A percentile compares a stretch with the other conserved stretches of the same genome.
Evolutionary conservation across 2,329 filamentous ascomycete species (phyloP).

Genomic region (Cercospora zeae-maydis): DNA sequence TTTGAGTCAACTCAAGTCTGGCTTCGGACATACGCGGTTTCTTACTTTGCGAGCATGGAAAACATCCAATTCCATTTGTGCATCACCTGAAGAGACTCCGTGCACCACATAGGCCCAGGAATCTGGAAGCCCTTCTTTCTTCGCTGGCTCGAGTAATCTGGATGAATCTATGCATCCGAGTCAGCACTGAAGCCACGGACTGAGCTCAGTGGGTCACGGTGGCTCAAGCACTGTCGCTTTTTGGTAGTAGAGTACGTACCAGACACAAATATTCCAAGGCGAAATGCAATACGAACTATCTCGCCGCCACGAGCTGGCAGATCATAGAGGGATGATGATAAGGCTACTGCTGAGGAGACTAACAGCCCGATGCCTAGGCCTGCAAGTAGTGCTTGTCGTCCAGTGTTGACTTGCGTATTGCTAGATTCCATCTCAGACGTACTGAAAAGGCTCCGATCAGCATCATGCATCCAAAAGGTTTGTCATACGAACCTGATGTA

Average conservation of each 20-base stretch:
- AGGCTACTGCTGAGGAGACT: constrained; percentile 42
- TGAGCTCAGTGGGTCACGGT: too few species aligned
- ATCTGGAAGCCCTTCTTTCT: constrained; percentile 38
- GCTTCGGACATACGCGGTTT: not conserved
- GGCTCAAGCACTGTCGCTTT: too few species aligned
- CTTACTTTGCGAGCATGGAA: not conserved
- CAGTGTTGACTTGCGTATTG: constrained; percentile 3
- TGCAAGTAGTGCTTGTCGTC: constrained; percentile 34
- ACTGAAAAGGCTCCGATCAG: not conserved
- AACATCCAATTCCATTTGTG: constrained; percentile 41
- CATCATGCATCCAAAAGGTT: not conserved
- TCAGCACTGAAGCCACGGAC: not conserved
- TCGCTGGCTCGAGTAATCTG: constrained; percentile 35
- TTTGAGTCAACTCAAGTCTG: not conserved
- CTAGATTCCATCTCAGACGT: not conserved
- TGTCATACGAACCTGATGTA: constrained; percentile 40
- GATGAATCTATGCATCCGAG: constrained; percentile 37
- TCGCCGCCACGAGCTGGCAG: constrained; percentile 44
- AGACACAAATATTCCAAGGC: constrained; percentile 45
- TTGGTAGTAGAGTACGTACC: not conserved
- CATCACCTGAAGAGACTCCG: constrained; percentile 33
- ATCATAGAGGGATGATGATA: constrained; percentile 41
- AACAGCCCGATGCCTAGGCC: constrained; percentile 49
- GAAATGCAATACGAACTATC: constrained; percentile 45
- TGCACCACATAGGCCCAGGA: constrained; percentile 46